A percentile compares a stretch with the other conserved stretches of the same genome.
Evolutionary conservation across 2,329 filamentous ascomycete genomes (phyloP).

Genomic region (Aspergillus sojae): DNA sequence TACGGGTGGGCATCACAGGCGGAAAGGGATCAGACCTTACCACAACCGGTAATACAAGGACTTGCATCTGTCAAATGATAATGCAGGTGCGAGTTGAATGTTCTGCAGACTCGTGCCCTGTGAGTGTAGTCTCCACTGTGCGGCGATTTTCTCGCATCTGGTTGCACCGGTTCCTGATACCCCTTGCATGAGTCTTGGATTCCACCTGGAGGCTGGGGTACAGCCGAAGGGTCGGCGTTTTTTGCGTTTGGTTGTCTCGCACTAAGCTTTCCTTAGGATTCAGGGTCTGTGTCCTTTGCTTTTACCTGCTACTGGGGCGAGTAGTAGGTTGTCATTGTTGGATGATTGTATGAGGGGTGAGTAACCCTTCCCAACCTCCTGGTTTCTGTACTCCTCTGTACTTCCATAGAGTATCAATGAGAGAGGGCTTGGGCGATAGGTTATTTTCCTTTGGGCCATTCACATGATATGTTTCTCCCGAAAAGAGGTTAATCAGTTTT

Average conservation of each 20-base stretch:
- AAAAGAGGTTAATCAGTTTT: background rate
- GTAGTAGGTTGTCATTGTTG: background rate
- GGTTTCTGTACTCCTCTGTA: background rate
- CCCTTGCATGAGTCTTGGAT: slow-evolving; percentile 2
- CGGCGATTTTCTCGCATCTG: slow-evolving; percentile 8
- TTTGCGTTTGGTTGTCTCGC: background rate
- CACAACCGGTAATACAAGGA: slow-evolving; percentile 11
- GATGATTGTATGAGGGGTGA: background rate
- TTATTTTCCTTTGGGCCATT: background rate
- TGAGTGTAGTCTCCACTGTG: slow-evolving; percentile 2
- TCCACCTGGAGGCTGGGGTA: background rate
- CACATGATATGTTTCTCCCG: background rate
- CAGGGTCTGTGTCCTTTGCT: background rate
- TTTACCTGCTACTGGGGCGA: background rate
- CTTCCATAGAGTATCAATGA: background rate
- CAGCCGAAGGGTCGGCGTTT: background rate
- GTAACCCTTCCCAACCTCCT: background rate
- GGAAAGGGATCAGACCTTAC: background rate
- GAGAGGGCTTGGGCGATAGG: background rate
- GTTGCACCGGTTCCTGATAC: slow-evolving; percentile 8
- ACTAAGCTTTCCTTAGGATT: background rate
- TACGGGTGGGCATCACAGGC: background rate
- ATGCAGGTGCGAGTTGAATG: background rate
- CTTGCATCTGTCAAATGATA: slow-evolving; percentile 3
- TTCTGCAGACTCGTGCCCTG: slow-evolving; percentile 9